A percentile compares a stretch with the other conserved stretches of the same genome.
These are phyloP conservation scores for Calonectria henricotiae DNA, from an alignment of 2,329 filamentous ascomycete species.

Conservation along the genomic window DNA sequence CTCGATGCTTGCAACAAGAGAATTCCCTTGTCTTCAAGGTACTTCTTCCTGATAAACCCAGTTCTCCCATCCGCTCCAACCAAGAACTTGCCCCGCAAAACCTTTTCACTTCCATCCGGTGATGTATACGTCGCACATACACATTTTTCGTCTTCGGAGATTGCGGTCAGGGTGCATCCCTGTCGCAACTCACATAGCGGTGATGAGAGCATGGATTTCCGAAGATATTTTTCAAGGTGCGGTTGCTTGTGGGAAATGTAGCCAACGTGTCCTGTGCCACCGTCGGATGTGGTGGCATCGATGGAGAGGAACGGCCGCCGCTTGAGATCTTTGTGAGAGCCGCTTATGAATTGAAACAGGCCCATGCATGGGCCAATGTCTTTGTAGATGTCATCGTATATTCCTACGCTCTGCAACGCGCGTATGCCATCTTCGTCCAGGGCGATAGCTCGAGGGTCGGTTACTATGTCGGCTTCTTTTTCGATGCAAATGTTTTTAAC, in stretches of 20 bases:
- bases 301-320: constrained; percentile 22
- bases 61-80: constrained; percentile 23
- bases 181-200: neutral
- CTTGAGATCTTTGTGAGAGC: neutral
- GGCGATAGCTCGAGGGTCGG: constrained; percentile 54
- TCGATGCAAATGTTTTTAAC: constrained; percentile 50
- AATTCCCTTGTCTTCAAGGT: constrained; percentile 7
- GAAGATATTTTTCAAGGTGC: constrained; percentile 11
- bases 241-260: constrained; percentile 48
- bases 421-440: constrained; percentile 55
- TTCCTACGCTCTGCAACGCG: constrained; percentile 45
- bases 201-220: neutral
- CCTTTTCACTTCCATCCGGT: neutral
- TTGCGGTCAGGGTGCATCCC: constrained; percentile 1
- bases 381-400: constrained; percentile 47
- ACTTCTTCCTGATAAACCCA: constrained; percentile 14
- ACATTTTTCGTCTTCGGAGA: constrained; percentile 4
- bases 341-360: neutral
- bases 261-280: constrained; percentile 48
- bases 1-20: neutral
- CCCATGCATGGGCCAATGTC: constrained; percentile 41
- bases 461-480: constrained; percentile 49
- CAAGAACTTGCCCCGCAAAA: neutral
- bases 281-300: constrained; percentile 41
- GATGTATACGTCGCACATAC: neutral